Conservation (phyloP, 495 filamentous ascomycete species). For the Cryomyces minteri region DNA sequence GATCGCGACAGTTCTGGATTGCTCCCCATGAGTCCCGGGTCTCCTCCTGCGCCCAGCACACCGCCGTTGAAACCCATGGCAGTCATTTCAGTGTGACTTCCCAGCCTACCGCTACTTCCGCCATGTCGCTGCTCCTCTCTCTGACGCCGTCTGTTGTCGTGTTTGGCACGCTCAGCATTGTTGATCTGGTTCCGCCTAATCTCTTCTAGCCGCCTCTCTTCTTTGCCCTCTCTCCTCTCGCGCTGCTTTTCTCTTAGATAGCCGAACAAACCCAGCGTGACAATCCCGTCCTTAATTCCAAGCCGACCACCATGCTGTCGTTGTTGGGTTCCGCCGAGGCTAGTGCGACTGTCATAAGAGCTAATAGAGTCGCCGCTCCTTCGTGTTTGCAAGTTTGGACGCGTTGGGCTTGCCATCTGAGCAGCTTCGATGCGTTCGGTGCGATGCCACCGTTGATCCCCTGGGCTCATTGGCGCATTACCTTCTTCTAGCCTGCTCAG, state of each 20-base stretch:
- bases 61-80: neutral
- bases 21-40: neutral
- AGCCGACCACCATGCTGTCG: constrained; percentile 23
- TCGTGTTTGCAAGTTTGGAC: constrained; percentile 22
- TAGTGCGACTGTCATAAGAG: constrained; percentile 15
- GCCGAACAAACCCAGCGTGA: constrained; percentile 46
- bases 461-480: constrained; percentile 17
- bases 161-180: constrained; percentile 33
- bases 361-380: constrained; percentile 22
- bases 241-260: constrained; percentile 46
- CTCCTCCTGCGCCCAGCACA: neutral
- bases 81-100: neutral
- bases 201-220: constrained; percentile 43
- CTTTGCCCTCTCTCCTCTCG: constrained; percentile 38
- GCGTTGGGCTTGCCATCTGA: constrained; percentile 18
- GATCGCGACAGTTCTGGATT: neutral
- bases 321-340: constrained; percentile 5
- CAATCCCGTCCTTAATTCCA: constrained; percentile 41
- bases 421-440: constrained; percentile 12
- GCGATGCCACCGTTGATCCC: constrained; percentile 18
- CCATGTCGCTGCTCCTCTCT: neutral
- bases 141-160: neutral
- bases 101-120: neutral
- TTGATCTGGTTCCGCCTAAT: constrained; percentile 37
- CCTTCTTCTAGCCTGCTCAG: constrained; percentile 23